A percentile compares a stretch with the other conserved stretches of the same genome.
phyloP scores from a whole-genome alignment of 768 basidiomycete genomes.

The Russula sp. region DNA sequence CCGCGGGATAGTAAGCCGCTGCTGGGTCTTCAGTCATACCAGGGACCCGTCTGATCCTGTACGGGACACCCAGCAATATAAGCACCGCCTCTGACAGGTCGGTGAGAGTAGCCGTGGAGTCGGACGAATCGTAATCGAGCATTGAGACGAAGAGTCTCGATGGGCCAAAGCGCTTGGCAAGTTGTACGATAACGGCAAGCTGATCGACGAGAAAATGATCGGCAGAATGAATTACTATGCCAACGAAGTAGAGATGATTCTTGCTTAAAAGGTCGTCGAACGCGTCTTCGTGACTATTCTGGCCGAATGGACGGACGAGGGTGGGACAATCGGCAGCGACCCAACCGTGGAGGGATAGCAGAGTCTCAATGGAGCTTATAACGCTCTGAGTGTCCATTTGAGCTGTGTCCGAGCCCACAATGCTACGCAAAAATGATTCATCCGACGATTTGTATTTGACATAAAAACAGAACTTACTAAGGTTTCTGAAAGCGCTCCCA shows the following conservation, averaged over 20 bases:
- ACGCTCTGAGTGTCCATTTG: slow-evolving; percentile 91
- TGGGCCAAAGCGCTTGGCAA: slow-evolving; percentile 86
- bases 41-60: slow-evolving; percentile 86
- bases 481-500: slow-evolving; percentile 93
- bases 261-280: slow-evolving; percentile 86
- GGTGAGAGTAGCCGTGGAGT: slow-evolving; percentile 90
- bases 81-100: slow-evolving; percentile 96
- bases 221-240: slow-evolving; percentile 93
- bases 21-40: slow-evolving; percentile 88
- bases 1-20: slow-evolving; percentile 91
- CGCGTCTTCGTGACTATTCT: slow-evolving; percentile 78
- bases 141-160: slow-evolving; percentile 94
- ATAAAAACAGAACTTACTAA: slow-evolving; percentile 54
- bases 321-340: slow-evolving; percentile 95
- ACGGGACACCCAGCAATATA: slow-evolving; percentile 89
- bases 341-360: slow-evolving; percentile 97
- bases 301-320: slow-evolving; percentile 89
- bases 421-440: slow-evolving; percentile 44
- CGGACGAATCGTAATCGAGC: slow-evolving; percentile 94
- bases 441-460: neutral
- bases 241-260: slow-evolving; percentile 89
- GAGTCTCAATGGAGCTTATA: slow-evolving; percentile 83
- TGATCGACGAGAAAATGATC: slow-evolving; percentile 99
- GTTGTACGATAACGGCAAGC: slow-evolving; percentile 94
- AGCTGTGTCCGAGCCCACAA: slow-evolving; percentile 75